phyloP scores from a whole-genome alignment of 306 rosid genomes.

The Cajanus cajan region DNA sequence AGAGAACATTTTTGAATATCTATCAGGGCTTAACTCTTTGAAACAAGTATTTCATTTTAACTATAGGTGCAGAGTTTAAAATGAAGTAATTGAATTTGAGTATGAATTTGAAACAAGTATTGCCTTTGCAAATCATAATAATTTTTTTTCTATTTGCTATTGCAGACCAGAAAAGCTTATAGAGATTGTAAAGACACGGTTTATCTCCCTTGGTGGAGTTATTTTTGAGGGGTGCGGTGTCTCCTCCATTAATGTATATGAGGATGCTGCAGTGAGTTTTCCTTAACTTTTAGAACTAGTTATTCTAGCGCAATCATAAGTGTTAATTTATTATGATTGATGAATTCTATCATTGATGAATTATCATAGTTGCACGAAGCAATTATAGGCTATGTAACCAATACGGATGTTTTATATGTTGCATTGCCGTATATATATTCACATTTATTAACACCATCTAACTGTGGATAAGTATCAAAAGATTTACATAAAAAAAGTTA shows the following conservation, averaged over 20 bases:
- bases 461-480: slow-evolving; percentile 1
- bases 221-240: slow-evolving; percentile 66
- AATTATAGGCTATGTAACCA: neutral
- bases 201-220: slow-evolving; percentile 79
- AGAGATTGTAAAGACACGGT: slow-evolving; percentile 80
- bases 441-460: neutral
- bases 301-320: neutral
- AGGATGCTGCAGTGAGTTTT: slow-evolving; percentile 85
- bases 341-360: neutral
- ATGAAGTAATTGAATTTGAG: neutral
- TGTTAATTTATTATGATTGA: neutral
- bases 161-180: slow-evolving; percentile 77
- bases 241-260: slow-evolving; percentile 60
- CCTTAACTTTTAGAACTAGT: slow-evolving; percentile 23
- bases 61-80: neutral
- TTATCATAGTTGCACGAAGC: neutral
- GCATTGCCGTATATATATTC: neutral
- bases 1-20: neutral
- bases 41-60: slow-evolving; percentile 5
- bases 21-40: neutral
- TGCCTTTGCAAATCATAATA: slow-evolving; percentile 17
- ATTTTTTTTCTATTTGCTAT: slow-evolving; percentile 19
- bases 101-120: slow-evolving; percentile 4
- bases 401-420: neutral
- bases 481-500: neutral